Base-by-base conservation (phyloP, 495 filamentous ascomycete species). In the Aspergillus bertholletiae region DNA sequence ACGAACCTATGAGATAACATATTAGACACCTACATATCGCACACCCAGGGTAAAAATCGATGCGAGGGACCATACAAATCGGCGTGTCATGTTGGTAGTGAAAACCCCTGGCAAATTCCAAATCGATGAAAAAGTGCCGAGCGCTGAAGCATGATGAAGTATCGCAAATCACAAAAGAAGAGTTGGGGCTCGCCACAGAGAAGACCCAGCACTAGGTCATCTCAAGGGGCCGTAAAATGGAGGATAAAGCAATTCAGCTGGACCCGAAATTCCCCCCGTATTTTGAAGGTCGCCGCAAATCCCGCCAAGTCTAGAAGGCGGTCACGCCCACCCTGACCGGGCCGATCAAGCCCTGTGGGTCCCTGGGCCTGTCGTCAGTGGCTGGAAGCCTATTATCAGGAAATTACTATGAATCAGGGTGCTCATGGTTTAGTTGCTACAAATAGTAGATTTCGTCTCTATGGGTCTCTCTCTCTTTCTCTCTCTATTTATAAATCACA, bases 1-100 rank as follows among this genome's bases (percentile, higher is more conserved):
- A 57, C 94, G 90, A 64, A 96, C 88, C 72, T 73, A 54, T 3
- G 54, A 40, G 46, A 5, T 32, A 15, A 11, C 32, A 45, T 34
- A 40, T 66, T 52, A 66, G 56, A 23, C 3, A 37, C 32, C 13
- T 6, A 17, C 23, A 26, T 21, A 39, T 41, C 13, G n/a, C n/a
- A n/a, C n/a, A 28, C 26, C 26, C 4, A 4, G 26, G 26, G 8
- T 28, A 4, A 28, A n/a, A n/a, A n/a, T n/a, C n/a, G 26, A 28
- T 28, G 26, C 8, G 46, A 51, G 30, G 9, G 40, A 17, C 46
- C 62, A 18, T 76, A 77, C 74, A 61, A 78, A 63, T 58, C 73
- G 74, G 66, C 75, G 75, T 71, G 74, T 70, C 74, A 78, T 78
- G 63, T 65, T 40, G 50, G 51, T 54, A 51, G 52, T 52, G 47